phyloP scores from a whole-genome alignment of 2,329 filamentous ascomycete species.

The Geosmithia putterillii region DNA sequence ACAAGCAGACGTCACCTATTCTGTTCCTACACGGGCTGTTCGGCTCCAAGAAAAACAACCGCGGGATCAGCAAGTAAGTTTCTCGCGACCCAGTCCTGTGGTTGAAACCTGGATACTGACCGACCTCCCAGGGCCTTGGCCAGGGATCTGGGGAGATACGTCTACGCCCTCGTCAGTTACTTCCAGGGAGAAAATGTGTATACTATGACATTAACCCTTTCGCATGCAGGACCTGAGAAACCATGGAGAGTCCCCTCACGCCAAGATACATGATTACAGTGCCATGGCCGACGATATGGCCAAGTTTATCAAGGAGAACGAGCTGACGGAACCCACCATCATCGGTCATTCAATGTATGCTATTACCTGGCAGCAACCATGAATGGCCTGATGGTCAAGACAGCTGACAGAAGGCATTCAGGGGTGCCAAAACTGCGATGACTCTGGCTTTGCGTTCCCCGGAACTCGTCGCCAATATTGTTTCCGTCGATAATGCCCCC shows the following conservation, averaged over 20 bases:
- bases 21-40: constrained; percentile 89
- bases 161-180: constrained; percentile 65
- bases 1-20: constrained; percentile 46
- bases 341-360: constrained; percentile 88
- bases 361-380: neutral
- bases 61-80: constrained; percentile 83
- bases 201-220: neutral
- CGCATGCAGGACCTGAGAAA: constrained; percentile 67
- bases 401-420: constrained; percentile 14
- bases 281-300: constrained; percentile 76
- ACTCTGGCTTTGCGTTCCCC: constrained; percentile 63
- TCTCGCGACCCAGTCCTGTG: neutral
- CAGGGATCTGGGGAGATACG: constrained; percentile 63
- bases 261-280: constrained; percentile 62
- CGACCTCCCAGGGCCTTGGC: constrained; percentile 52
- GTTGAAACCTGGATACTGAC: constrained; percentile 4
- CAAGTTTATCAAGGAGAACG: constrained; percentile 62
- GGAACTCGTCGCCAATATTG: constrained; percentile 53
- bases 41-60: constrained; percentile 90
- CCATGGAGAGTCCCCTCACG: constrained; percentile 81
- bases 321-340: constrained; percentile 57
- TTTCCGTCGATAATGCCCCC: constrained; percentile 87
- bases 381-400: neutral
- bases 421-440: constrained; percentile 92
- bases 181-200: neutral